Evolutionary conservation across 306 rosid species (phyloP).

Genomic region (Malus fusca): DNA sequence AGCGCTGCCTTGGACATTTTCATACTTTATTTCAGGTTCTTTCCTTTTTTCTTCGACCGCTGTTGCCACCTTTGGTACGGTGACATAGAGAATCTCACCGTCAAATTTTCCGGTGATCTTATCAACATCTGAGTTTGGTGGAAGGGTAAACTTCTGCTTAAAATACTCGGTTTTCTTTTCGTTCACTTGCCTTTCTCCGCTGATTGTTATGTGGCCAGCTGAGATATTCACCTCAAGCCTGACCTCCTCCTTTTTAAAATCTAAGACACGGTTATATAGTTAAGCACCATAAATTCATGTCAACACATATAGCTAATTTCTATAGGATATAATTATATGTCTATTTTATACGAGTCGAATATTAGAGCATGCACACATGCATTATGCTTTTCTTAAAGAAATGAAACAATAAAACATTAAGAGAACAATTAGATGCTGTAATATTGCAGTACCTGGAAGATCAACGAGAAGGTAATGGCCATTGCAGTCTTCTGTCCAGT

Average conservation of each 20-base stretch:
- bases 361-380: background rate
- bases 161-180: slow-evolving; percentile 30
- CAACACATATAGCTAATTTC: background rate
- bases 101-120: slow-evolving; percentile 48
- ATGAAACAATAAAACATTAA: background rate
- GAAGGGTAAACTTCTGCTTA: slow-evolving; percentile 32
- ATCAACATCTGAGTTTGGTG: slow-evolving; percentile 35
- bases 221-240: slow-evolving; percentile 28
- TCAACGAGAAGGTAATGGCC: slow-evolving; percentile 56
- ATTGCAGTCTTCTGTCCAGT: slow-evolving; percentile 49
- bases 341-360: no score
- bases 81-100: slow-evolving; percentile 46
- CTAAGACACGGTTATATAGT: slow-evolving; percentile 15
- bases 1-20: background rate
- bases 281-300: background rate
- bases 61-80: slow-evolving; percentile 30
- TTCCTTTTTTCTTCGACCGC: slow-evolving; percentile 14
- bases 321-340: no score
- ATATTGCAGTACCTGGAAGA: slow-evolving; percentile 53
- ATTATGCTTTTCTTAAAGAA: background rate
- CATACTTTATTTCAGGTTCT: slow-evolving; percentile 12
- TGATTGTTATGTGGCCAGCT: slow-evolving; percentile 26
- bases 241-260: slow-evolving; percentile 53
- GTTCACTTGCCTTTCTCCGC: slow-evolving; percentile 42
- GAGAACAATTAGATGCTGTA: background rate